Evolutionary conservation across 75 land plant species (phyloP).

Genomic region (Ceratopteris richardii): DNA sequence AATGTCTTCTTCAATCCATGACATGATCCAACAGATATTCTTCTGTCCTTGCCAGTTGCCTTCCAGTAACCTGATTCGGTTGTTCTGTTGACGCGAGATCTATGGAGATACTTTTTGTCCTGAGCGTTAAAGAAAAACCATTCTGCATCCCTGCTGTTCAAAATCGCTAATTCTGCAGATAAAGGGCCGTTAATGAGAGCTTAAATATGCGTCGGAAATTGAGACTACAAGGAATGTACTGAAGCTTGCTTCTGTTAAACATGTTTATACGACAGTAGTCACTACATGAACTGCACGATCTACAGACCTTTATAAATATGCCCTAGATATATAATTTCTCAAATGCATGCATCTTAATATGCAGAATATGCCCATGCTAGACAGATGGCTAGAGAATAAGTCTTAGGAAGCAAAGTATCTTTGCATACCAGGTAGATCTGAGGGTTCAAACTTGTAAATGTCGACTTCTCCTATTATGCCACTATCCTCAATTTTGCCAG

Average conservation of each 20-base stretch:
- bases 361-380: too few relatives aligned
- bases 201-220: background rate
- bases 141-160: background rate
- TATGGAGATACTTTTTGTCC: background rate
- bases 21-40: background rate
- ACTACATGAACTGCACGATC: too few relatives aligned
- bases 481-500: background rate
- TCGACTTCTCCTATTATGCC: background rate
- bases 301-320: too few relatives aligned
- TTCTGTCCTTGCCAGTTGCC: constrained; percentile 8
- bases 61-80: constrained; percentile 2
- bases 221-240: background rate
- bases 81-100: background rate
- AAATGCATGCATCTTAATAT: too few relatives aligned
- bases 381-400: background rate
- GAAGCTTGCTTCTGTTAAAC: too few relatives aligned
- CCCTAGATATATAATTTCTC: too few relatives aligned
- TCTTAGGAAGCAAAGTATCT: too few relatives aligned
- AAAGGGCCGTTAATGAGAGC: background rate
- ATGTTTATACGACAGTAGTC: too few relatives aligned
- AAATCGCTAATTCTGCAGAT: background rate
- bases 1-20: constrained; percentile 8
- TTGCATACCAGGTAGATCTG: constrained; percentile 4
- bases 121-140: background rate
- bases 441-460: constrained; percentile 1